Percentiles rank a stretch among this genome's conserved stretches.
These are phyloP conservation scores for Cystobasidium pallidum DNA, from an alignment of 1,284 basidiomycete genomes.

Conservation along the genomic window DNA sequence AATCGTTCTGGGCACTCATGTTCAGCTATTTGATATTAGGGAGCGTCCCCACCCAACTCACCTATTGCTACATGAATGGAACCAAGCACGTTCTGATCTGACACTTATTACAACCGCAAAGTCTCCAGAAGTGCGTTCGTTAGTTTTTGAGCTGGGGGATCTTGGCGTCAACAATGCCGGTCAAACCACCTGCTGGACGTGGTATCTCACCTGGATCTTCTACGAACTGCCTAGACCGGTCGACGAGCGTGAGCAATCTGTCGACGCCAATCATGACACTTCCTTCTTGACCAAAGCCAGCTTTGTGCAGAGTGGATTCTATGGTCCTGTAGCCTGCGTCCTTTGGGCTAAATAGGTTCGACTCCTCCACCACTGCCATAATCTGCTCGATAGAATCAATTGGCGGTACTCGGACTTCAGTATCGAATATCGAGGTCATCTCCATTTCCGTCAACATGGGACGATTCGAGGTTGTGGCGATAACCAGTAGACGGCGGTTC, in stretches of 20 bases:
- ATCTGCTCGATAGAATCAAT: slow-evolving; percentile 74
- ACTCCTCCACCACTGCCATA: slow-evolving; percentile 78
- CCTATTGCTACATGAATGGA: slow-evolving; percentile 26
- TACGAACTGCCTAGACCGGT: slow-evolving; percentile 88
- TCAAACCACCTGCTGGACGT: not conserved
- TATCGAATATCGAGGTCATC: slow-evolving; percentile 82
- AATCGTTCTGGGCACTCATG: not conserved
- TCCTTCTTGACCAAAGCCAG: slow-evolving; percentile 69
- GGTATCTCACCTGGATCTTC: slow-evolving; percentile 36
- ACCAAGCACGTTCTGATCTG: not conserved
- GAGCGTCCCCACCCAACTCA: not conserved
- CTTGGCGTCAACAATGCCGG: not conserved
- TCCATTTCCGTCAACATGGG: slow-evolving; percentile 89
- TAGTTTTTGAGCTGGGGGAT: slow-evolving; percentile 21
- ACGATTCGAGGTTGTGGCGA: slow-evolving; percentile 89
- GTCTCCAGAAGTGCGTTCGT: slow-evolving; percentile 18
- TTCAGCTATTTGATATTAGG: not conserved
- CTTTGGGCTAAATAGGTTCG: slow-evolving; percentile 69
- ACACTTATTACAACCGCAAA: slow-evolving; percentile 1
- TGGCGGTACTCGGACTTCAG: slow-evolving; percentile 82
- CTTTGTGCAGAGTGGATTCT: slow-evolving; percentile 71
- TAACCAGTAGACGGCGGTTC: slow-evolving; percentile 87
- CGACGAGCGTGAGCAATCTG: slow-evolving; percentile 85
- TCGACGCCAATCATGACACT: slow-evolving; percentile 76
- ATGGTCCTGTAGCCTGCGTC: slow-evolving; percentile 66